Conservation (phyloP, 2,329 filamentous ascomycete species). For the Diaporthe batatas region DNA sequence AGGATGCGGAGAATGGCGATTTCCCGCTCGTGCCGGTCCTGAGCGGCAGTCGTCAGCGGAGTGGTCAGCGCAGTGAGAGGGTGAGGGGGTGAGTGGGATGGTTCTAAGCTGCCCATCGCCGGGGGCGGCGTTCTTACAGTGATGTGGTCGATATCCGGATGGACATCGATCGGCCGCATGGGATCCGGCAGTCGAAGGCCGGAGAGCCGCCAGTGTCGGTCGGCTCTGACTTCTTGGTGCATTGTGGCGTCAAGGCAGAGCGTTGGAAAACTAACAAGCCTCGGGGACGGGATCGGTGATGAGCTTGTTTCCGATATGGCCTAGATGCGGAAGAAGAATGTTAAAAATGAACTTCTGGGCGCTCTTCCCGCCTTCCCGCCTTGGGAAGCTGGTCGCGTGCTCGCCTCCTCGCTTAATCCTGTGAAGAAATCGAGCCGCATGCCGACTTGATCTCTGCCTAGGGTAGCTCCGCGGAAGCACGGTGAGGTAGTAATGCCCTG, state of each 20-base stretch:
- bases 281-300: not conserved
- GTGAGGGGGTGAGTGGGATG: not conserved
- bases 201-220: conserved; percentile 8
- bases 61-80: not conserved
- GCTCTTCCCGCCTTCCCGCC: not conserved
- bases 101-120: not conserved
- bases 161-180: conserved; percentile 18
- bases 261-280: not conserved
- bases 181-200: conserved; percentile 24
- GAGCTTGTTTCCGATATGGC: not conserved
- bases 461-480: conserved; percentile 11
- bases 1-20: conserved; percentile 38
- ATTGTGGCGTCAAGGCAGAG: not conserved
- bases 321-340: not conserved
- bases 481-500: conserved; percentile 12
- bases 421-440: not conserved
- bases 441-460: not conserved
- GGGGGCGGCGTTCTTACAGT: not conserved
- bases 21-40: conserved; percentile 37
- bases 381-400: not conserved
- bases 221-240: not conserved
- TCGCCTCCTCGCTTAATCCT: not conserved
- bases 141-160: conserved; percentile 20
- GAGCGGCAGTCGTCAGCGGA: not conserved
- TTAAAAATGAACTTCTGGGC: not conserved